Percentiles rank a stretch among this genome's conserved stretches.
These are phyloP conservation scores for Kuraishia ogatae DNA, from an alignment of 805 yeast species.

Conservation along the genomic window DNA sequence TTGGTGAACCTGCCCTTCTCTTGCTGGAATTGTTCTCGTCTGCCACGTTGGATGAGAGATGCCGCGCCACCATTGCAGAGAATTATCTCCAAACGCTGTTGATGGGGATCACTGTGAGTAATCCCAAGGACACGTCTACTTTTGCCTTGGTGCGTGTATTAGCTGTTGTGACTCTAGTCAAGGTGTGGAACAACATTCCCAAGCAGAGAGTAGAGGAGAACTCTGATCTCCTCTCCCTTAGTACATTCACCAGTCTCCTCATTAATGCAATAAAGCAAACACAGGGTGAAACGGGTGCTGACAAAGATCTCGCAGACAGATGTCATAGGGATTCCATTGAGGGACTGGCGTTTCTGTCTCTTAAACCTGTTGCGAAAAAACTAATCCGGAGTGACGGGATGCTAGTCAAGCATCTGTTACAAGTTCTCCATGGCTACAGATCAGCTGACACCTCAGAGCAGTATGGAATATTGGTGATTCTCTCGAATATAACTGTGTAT, in stretches of 20 bases:
- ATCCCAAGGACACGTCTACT: not conserved
- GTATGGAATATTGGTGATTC: constrained; percentile 33
- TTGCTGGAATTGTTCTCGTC: constrained; percentile 27
- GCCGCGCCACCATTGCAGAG: not conserved
- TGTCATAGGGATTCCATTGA: constrained; percentile 13
- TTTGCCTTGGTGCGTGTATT: not conserved
- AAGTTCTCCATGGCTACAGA: constrained; percentile 4
- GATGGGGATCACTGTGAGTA: not conserved
- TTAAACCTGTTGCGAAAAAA: constrained; percentile 24
- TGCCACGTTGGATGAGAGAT: not conserved
- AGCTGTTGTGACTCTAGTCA: not conserved
- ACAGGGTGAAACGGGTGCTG: not conserved
- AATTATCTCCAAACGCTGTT: not conserved
- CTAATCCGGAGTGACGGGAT: constrained; percentile 26
- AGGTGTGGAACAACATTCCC: not conserved
- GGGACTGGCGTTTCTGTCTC: constrained; percentile 25
- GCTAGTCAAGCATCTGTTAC: constrained; percentile 17
- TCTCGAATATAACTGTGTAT: constrained; percentile 29
- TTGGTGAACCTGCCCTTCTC: not conserved
- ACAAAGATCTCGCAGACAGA: not conserved
- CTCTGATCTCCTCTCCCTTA: not conserved
- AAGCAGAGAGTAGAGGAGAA: not conserved
- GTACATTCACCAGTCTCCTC: not conserved
- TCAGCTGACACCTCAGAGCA: constrained; percentile 12
- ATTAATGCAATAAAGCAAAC: not conserved